Conservation (phyloP, 2,329 filamentous ascomycete genomes). For the Truncatella angustata region DNA sequence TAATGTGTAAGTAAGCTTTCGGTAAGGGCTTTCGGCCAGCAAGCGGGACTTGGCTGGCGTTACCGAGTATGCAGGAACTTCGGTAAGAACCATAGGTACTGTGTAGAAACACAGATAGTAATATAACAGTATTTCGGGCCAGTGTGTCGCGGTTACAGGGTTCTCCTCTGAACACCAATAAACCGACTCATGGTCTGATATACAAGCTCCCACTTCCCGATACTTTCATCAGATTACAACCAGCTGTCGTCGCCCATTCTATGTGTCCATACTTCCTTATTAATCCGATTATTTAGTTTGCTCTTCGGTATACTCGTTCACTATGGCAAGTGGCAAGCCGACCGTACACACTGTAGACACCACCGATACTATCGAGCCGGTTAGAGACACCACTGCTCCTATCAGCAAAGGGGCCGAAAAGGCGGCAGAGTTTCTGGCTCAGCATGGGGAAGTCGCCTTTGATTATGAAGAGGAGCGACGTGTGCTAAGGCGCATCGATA, state of each 20-base stretch:
- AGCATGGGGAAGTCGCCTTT: slow-evolving; percentile 38
- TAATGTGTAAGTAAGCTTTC: no score
- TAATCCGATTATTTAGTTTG: no score
- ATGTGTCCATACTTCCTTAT: background rate
- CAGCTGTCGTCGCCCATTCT: background rate
- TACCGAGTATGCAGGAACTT: no score
- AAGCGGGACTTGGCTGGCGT: no score
- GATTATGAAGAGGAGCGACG: slow-evolving; percentile 48
- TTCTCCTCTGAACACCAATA: slow-evolving; percentile 8
- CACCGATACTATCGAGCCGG: slow-evolving; percentile 5
- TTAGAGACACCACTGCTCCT: background rate
- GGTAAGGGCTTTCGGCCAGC: no score
- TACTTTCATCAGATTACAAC: background rate
- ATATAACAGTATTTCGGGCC: no score
- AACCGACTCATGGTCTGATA: no score
- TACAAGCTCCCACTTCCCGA: slow-evolving; percentile 1
- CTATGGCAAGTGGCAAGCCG: background rate
- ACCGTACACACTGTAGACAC: background rate
- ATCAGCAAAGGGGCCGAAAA: slow-evolving; percentile 30
- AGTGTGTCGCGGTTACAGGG: no score
- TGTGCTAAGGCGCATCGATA: slow-evolving; percentile 46
- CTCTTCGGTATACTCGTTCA: background rate
- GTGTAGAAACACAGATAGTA: no score
- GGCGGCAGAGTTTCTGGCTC: slow-evolving; percentile 43
- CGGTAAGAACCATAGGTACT: no score